These are phyloP conservation scores for Sordaria brevicollis DNA, from an alignment of 495 filamentous ascomycete genomes.

Conservation along the genomic window DNA sequence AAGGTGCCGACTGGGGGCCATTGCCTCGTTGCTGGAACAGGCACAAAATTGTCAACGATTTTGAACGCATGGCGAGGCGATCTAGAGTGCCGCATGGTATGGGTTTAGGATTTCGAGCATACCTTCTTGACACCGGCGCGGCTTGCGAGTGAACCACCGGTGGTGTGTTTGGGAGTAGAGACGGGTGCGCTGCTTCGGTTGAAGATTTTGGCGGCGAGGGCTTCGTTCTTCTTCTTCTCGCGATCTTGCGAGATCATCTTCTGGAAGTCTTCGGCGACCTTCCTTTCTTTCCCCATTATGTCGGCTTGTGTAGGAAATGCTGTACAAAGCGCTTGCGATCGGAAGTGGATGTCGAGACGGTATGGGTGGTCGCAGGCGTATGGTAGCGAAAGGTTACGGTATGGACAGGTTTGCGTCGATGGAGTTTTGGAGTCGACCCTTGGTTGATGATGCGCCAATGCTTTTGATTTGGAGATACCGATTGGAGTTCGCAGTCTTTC, in stretches of 20 bases:
- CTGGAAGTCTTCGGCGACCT: constrained; percentile 47
- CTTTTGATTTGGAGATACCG: background rate
- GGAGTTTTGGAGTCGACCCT: background rate
- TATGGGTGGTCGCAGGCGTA: background rate
- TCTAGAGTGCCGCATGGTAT: background rate
- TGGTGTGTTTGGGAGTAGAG: constrained; percentile 41
- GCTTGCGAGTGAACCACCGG: constrained; percentile 54
- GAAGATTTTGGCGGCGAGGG: constrained; percentile 62
- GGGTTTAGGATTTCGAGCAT: background rate
- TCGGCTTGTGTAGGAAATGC: background rate
- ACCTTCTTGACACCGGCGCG: constrained; percentile 70
- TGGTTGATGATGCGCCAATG: background rate
- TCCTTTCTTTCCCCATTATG: constrained; percentile 23
- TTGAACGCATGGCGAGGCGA: background rate
- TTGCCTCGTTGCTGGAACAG: constrained; percentile 31
- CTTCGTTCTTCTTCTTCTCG: constrained; percentile 57
- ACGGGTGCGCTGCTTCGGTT: constrained; percentile 51
- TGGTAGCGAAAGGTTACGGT: background rate
- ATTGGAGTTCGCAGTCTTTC: background rate
- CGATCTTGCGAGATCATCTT: constrained; percentile 61
- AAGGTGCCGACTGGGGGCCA: constrained; percentile 14
- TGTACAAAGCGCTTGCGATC: background rate
- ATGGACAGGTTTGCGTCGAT: background rate
- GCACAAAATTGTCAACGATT: background rate
- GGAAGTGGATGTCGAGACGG: background rate